phyloP scores from a whole-genome alignment of 257 asterid species.

The Solanum chiquidenum region DNA sequence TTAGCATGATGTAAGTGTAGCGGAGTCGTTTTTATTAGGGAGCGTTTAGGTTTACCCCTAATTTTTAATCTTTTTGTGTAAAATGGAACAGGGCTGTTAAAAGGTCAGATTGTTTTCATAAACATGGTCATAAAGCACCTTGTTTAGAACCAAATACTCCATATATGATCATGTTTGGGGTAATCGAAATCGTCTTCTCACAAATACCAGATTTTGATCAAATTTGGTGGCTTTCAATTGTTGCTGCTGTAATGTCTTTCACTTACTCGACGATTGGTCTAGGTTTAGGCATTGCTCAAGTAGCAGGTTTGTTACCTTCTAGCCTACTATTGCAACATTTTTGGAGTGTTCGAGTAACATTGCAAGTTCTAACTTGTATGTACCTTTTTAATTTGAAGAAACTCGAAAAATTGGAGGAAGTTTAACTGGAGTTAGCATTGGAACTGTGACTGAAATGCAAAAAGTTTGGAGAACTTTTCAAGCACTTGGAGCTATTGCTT shows the following conservation, averaged over 20 bases:
- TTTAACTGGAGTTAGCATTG: constrained; percentile 65
- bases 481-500: constrained; percentile 78
- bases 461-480: constrained; percentile 76
- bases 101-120: constrained; percentile 35
- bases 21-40: not conserved
- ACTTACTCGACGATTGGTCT: constrained; percentile 44
- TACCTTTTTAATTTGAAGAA: constrained; percentile 19
- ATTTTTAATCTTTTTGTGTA: not conserved
- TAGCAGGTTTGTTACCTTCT: constrained; percentile 24
- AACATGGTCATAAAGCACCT: constrained; percentile 24
- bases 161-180: constrained; percentile 44
- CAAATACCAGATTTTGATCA: constrained; percentile 49
- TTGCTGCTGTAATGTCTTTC: constrained; percentile 51
- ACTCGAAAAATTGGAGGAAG: constrained; percentile 55
- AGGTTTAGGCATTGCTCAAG: constrained; percentile 45
- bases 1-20: constrained; percentile 35
- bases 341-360: not conserved
- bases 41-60: not conserved
- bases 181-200: constrained; percentile 28
- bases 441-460: constrained; percentile 40
- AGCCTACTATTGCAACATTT: not conserved
- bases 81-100: constrained; percentile 31
- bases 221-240: constrained; percentile 47
- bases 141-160: constrained; percentile 35
- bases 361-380: not conserved